phyloP scores from a whole-genome alignment of 2,329 filamentous ascomycete species.

The Dactylellina sp. region DNA sequence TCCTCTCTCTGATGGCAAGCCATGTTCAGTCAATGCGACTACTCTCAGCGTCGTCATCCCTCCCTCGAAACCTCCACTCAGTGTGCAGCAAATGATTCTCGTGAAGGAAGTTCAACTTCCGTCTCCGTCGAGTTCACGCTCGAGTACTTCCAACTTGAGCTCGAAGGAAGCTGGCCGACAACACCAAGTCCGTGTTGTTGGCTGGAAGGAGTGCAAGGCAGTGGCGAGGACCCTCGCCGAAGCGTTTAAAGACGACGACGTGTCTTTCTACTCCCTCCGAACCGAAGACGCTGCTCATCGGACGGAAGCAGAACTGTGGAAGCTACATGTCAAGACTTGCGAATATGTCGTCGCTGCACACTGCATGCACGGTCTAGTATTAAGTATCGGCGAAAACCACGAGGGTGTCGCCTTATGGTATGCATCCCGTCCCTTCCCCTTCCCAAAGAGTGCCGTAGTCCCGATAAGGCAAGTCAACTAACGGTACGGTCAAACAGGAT shows the following conservation, averaged over 20 bases:
- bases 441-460: background rate
- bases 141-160: constrained; percentile 45
- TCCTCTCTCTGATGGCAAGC: constrained; percentile 49
- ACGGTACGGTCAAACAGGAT: constrained; percentile 69
- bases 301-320: constrained; percentile 77
- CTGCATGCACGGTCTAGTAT: constrained; percentile 78
- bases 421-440: constrained; percentile 61
- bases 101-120: constrained; percentile 56
- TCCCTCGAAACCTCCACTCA: constrained; percentile 52
- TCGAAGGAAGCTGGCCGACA: constrained; percentile 37
- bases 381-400: constrained; percentile 79
- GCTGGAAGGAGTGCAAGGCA: constrained; percentile 75
- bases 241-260: constrained; percentile 80
- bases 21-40: constrained; percentile 35
- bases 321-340: constrained; percentile 80
- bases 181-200: constrained; percentile 64
- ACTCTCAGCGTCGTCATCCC: constrained; percentile 51
- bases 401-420: constrained; percentile 84
- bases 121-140: constrained; percentile 48
- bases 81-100: constrained; percentile 46
- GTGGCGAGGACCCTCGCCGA: constrained; percentile 79
- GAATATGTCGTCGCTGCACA: constrained; percentile 82
- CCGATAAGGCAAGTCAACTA: constrained; percentile 11
- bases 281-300: constrained; percentile 74
- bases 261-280: constrained; percentile 80